Base-by-base conservation (phyloP, 2,329 filamentous ascomycete species). In the Venturia aucupariae region DNA sequence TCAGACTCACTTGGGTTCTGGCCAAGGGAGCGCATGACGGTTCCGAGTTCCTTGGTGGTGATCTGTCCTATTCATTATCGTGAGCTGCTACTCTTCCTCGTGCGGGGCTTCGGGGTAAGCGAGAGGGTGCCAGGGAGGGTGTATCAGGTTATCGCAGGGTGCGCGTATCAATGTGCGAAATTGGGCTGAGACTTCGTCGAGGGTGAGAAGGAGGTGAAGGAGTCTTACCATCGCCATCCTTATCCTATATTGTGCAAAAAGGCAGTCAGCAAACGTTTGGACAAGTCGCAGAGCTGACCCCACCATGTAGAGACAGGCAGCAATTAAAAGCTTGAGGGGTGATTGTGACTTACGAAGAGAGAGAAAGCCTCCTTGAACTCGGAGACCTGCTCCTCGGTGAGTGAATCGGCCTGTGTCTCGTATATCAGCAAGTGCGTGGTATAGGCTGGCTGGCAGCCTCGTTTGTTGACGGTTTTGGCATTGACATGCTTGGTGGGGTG, bases 351-450 rank as follows among this genome's bases (percentile, higher is more conserved):
- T 88, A 99, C 94, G 81, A 99, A 99, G 71, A 99, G 90, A 78
- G 94, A 99, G 83, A 99, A 99, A 64, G 94, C 94, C 84, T 99
- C 94, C 90, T 97, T 99, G 85, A 97, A 99, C 84, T 99, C 94
- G 77, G 94, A 97, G 78, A 99, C 94, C 86, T 99, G 94, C 83
- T 99, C 94, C 85, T 99, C 94, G 73, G 94, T 97, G 76, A 99
- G 89, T 79, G 93, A 93, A 79, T 99, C 94, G 78, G 93, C 93
- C 93, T 97, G 77, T 65, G 39, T 32, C 64, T 68, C 11, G 10
- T 48, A 72, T 75, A 70, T 68, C 68, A 71, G 69, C 62, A 62
- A 42, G 48, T n/a, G 27, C 30, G 44, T 46, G 46, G 35, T 67
- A 10, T 51, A 54, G 22, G 13, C 22, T 13, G 46, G 24, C 24